phyloP scores from a whole-genome alignment of 768 basidiomycete species.

The Heimioporus sp. region DNA sequence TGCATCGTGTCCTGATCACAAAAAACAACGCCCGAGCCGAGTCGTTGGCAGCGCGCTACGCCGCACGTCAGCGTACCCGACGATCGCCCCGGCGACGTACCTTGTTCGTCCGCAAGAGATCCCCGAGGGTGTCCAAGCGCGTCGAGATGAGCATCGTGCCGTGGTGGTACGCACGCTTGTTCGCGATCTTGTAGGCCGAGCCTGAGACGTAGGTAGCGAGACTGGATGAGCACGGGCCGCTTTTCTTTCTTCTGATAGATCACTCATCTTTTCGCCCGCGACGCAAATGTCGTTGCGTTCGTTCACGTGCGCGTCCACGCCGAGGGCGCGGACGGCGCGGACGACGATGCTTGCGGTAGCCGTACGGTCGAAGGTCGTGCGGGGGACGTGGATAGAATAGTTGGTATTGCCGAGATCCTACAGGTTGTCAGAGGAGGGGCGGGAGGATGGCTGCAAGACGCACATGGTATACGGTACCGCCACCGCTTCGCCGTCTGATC shows the following conservation, averaged over 20 bases:
- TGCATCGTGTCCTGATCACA: constrained; percentile 66
- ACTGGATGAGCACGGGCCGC: background rate
- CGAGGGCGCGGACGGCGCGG: constrained; percentile 73
- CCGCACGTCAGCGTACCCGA: background rate
- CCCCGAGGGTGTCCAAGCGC: constrained; percentile 64
- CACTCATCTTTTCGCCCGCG: constrained; percentile 83
- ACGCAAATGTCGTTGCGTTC: constrained; percentile 92
- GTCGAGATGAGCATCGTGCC: constrained; percentile 98
- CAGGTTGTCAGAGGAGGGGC: background rate
- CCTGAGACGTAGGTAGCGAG: constrained; percentile 75
- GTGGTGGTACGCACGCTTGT: constrained; percentile 91
- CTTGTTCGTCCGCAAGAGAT: constrained; percentile 65
- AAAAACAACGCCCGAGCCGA: background rate
- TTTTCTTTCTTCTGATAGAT: no score
- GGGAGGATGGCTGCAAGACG: constrained; percentile 23
- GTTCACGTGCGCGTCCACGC: constrained; percentile 76
- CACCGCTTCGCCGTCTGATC: constrained; percentile 85
- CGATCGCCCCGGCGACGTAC: constrained; percentile 36
- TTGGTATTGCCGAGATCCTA: constrained; percentile 98
- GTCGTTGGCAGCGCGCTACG: background rate
- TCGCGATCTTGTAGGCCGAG: constrained; percentile 95
- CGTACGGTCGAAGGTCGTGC: constrained; percentile 74
- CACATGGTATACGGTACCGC: constrained; percentile 96
- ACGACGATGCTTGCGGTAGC: constrained; percentile 76
- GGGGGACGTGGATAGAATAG: constrained; percentile 89